Evolutionary conservation across 2,329 filamentous ascomycete genomes (phyloP).

Genomic region (Aspergillus niger): DNA sequence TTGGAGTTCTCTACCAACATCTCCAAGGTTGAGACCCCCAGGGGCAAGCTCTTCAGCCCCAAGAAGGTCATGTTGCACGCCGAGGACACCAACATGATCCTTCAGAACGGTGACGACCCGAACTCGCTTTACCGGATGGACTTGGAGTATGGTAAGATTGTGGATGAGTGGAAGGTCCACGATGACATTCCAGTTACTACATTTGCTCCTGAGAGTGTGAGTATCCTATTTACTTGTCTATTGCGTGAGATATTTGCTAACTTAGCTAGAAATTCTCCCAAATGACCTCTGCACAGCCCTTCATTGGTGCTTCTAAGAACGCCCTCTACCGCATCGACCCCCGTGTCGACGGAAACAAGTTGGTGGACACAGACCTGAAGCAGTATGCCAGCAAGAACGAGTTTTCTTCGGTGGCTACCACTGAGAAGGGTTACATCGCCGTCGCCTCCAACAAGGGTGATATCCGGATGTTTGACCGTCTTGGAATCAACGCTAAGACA

Average conservation of each 20-base stretch:
- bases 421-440: conserved; percentile 93
- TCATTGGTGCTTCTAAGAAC: conserved; percentile 89
- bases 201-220: conserved; percentile 83
- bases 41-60: conserved; percentile 84
- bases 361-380: conserved; percentile 90
- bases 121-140: conserved; percentile 97
- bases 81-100: conserved; percentile 83
- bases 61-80: conserved; percentile 97
- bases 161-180: conserved; percentile 98
- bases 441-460: conserved; percentile 98
- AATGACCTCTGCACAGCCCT: conserved; percentile 93
- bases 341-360: conserved; percentile 83
- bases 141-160: conserved; percentile 93
- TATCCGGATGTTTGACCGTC: conserved; percentile 90
- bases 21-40: conserved; percentile 87
- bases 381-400: conserved; percentile 97
- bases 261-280: conserved; percentile 79
- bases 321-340: conserved; percentile 93
- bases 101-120: conserved; percentile 79
- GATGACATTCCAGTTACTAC: conserved; percentile 91
- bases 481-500: conserved; percentile 97
- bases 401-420: conserved; percentile 91
- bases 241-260: conserved; percentile 29
- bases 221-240: conserved; percentile 23
- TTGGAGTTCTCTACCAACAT: conserved; percentile 97